phyloP scores from a whole-genome alignment of 768 basidiomycete genomes.

The Podaxis carcinomalis region DNA sequence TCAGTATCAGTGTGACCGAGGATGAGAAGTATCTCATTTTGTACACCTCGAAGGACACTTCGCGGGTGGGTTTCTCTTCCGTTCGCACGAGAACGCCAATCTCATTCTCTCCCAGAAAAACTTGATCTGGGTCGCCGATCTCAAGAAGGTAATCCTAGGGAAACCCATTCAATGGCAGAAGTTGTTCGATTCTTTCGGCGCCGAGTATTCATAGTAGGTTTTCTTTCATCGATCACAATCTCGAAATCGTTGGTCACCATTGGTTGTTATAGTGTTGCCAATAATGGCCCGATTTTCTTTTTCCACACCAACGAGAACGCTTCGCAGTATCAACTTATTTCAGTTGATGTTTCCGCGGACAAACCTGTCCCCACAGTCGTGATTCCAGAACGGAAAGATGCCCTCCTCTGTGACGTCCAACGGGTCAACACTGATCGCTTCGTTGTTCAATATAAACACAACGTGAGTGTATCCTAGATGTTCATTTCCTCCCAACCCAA shows the following conservation, averaged over 20 bases:
- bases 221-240: conserved; percentile 1
- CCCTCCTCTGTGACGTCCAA: conserved; percentile 41
- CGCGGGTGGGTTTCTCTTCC: conserved; percentile 39
- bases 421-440: conserved; percentile 53
- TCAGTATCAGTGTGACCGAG: conserved; percentile 49
- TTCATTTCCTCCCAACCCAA: conserved; percentile 4
- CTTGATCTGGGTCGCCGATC: conserved; percentile 68
- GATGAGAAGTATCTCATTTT: conserved; percentile 65
- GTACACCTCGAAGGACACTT: conserved; percentile 53
- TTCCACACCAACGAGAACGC: conserved; percentile 64
- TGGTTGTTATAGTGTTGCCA: conserved; percentile 46
- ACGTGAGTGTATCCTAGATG: conserved; percentile 40
- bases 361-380: conserved; percentile 46
- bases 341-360: conserved; percentile 53
- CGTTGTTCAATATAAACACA: conserved; percentile 62
- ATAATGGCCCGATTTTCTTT: conserved; percentile 59
- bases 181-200: conserved; percentile 63
- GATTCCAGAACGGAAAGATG: conserved; percentile 65
- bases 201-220: conserved; percentile 60
- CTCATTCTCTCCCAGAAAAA: conserved; percentile 48
- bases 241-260: conserved; percentile 5
- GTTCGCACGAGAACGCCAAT: conserved; percentile 4
- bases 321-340: conserved; percentile 61
- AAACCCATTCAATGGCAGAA: conserved; percentile 70
- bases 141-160: conserved; percentile 54